These are phyloP conservation scores for Zasmidium citrigriseum DNA, from an alignment of 2,329 filamentous ascomycete species.

Conservation along the genomic window DNA sequence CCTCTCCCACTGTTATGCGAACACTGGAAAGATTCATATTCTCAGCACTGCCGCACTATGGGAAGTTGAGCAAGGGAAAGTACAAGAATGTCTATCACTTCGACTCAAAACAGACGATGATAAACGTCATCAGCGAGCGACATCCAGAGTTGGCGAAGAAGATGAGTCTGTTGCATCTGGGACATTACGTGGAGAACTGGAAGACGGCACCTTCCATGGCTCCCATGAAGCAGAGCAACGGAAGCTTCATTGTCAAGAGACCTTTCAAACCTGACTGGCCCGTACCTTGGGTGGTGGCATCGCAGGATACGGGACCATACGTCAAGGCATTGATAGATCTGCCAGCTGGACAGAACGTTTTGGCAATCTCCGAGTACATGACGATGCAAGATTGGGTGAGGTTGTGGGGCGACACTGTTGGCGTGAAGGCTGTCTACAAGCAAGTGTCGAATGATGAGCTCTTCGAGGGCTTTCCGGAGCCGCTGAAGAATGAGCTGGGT, in stretches of 20 bases:
- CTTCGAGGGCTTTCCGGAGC: not conserved
- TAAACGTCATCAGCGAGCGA: not conserved
- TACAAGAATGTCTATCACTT: not conserved
- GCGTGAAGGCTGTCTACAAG: not conserved
- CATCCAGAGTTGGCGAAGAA: not conserved
- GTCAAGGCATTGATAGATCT: not conserved
- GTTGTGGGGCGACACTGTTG: not conserved
- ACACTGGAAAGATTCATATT: not conserved
- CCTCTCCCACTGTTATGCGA: not conserved
- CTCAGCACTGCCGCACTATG: not conserved
- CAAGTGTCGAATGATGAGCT: not conserved
- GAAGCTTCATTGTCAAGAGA: not conserved
- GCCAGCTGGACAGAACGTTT: not conserved
- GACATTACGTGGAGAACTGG: not conserved
- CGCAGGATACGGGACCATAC: not conserved
- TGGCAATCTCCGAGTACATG: not conserved
- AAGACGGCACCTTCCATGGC: not conserved
- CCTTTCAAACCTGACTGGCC: not conserved
- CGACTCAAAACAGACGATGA: not conserved
- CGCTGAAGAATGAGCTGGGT: not conserved
- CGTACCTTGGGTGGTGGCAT: not conserved
- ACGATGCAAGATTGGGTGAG: not conserved
- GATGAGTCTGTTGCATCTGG: not conserved
- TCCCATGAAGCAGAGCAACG: not conserved
- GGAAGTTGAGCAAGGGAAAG: not conserved